Percentiles rank a stretch among this genome's conserved stretches.
Evolutionary conservation across 106 monocot genomes (phyloP).

Genomic region (Chionographis japonica): DNA sequence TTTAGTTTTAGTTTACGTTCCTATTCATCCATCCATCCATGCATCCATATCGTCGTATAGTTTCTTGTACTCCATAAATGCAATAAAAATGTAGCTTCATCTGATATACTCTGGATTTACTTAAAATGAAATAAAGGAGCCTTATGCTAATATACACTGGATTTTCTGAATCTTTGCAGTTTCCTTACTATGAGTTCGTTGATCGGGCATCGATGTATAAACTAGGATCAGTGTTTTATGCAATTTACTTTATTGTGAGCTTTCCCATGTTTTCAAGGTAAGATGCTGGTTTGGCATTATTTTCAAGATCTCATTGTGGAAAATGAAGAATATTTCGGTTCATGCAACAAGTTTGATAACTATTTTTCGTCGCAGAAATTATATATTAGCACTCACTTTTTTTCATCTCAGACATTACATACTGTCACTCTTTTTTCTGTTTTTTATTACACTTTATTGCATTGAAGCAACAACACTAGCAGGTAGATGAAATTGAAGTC

Average conservation of each 20-base stretch:
- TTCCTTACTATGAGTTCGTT: conserved; percentile 93
- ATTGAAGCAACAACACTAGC: no score
- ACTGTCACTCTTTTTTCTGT: no score
- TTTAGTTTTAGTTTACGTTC: no score
- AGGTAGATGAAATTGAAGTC: no score
- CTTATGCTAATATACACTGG: not conserved
- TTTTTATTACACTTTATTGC: no score
- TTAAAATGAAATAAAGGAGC: not conserved
- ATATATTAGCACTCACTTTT: not conserved
- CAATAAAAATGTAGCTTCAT: no score
- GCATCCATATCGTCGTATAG: no score
- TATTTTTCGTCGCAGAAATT: not conserved
- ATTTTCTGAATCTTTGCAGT: conserved; percentile 47
- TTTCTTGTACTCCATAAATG: no score
- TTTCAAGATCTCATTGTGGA: no score
- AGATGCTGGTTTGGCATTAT: conserved; percentile 1
- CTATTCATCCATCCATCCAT: no score
- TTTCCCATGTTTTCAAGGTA: conserved; percentile 99
- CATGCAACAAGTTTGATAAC: not conserved
- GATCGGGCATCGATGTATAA: conserved; percentile 88
- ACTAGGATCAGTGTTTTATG: conserved; percentile 94
- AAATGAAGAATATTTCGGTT: not conserved
- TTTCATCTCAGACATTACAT: not conserved
- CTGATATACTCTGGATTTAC: no score
- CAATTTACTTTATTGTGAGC: conserved; percentile 98